Conservation (phyloP, 2,329 filamentous ascomycete species). For the Fusarium sp. region DNA sequence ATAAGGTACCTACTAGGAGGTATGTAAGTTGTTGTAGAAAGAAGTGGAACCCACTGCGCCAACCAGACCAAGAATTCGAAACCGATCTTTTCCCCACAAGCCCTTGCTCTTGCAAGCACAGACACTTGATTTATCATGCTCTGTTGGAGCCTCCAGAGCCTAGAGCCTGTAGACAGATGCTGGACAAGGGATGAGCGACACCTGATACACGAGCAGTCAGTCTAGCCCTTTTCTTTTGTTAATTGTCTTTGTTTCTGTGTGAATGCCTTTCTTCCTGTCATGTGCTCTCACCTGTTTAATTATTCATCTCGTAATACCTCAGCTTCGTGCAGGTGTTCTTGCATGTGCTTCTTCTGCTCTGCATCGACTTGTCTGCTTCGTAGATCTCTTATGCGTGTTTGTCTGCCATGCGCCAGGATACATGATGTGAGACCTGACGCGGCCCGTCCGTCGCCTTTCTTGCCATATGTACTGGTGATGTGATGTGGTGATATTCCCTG, state of each 20-base stretch:
- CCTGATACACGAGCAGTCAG: slow-evolving; percentile 31
- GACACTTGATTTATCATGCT: slow-evolving; percentile 13
- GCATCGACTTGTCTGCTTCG: not conserved
- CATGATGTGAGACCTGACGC: slow-evolving; percentile 38
- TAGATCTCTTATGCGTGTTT: slow-evolving; percentile 39
- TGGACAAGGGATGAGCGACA: slow-evolving; percentile 26
- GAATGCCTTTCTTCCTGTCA: not conserved
- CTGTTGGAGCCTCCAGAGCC: not conserved
- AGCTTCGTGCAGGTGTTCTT: slow-evolving; percentile 4
- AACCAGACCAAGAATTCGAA: slow-evolving; percentile 29
- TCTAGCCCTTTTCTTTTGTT: not conserved
- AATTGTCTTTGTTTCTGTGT: not conserved
- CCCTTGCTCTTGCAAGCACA: slow-evolving; percentile 10
- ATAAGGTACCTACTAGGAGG: no score
- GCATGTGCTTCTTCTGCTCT: slow-evolving; percentile 12
- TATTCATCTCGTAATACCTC: slow-evolving; percentile 5
- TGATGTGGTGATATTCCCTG: slow-evolving; percentile 12
- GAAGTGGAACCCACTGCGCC: slow-evolving; percentile 30
- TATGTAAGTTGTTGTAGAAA: no score
- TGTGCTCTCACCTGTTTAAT: slow-evolving; percentile 1
- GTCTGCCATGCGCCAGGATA: slow-evolving; percentile 32
- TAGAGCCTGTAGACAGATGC: slow-evolving; percentile 6
- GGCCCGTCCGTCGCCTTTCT: slow-evolving; percentile 24
- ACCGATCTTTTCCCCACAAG: slow-evolving; percentile 36
- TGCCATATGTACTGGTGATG: not conserved